Evolutionary conservation across 805 yeast species (phyloP), one percentile per base, ranked within the genome.

Genomic region (Barnettozyma populi): DNA sequence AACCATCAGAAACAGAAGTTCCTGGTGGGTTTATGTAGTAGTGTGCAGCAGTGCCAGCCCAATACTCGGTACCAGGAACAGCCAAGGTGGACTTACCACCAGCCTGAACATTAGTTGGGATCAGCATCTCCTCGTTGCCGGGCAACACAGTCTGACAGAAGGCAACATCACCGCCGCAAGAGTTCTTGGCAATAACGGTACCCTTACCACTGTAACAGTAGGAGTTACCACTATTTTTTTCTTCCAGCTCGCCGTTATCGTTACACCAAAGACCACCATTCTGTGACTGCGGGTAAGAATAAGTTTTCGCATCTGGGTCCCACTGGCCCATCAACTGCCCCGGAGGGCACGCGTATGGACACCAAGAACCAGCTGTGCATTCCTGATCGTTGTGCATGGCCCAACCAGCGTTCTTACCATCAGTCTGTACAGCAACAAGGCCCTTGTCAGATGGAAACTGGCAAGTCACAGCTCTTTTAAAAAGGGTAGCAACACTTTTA

Each of bases 91-190:
- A 66, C n/a, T 71, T 51, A 8, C 68, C 58, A 9, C 79, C 75
- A 13, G 73, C 67, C n/a, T 69, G 74, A 48, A 84, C 80, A 46
- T 74, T 63, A 20, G 95, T 88, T 51, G 97, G 97, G 55, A 90
- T 88, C 63, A 88, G 73, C 96, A 89, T 89, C 57, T 89, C 95
- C 70, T 89, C 96, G 66, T 88, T 86, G 56, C 97, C 97, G 21
- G 97, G 97, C 48, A 90, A 73, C 7, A 90, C 96, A 8, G 96
- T 89, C 70, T 90, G 96, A 66, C 97, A 89, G 67, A 89, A 80
- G 7, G 96, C 90, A 54, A 88, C 90, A 49, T 76, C 70, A 5
- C 68, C 51, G 37, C 73, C 73, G 16, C 84, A 81, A 10, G 64
- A 57, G 71, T 87, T 87, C 48, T 71, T 59, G 21, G 78, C 86